Percentiles rank a stretch among this genome's conserved stretches.
These are phyloP conservation scores for Trichoderma koningii DNA, from an alignment of 2,329 filamentous ascomycete species.

Conservation along the genomic window DNA sequence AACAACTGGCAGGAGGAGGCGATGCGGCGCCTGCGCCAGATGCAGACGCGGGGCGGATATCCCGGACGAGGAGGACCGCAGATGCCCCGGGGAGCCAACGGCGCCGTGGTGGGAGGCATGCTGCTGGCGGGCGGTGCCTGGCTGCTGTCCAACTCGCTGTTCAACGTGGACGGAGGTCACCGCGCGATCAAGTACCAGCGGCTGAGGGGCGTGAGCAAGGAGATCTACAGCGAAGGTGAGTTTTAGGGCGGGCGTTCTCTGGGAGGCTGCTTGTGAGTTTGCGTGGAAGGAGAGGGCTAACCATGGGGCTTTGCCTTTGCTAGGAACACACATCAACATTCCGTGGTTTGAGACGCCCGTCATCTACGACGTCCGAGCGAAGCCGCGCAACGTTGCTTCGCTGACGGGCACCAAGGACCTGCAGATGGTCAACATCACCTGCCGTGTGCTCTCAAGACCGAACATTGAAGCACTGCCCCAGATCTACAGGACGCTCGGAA, in stretches of 20 bases:
- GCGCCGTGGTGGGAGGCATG: slow-evolving; percentile 45
- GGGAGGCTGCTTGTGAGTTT: background rate
- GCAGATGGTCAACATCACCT: slow-evolving; percentile 99
- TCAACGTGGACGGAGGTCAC: slow-evolving; percentile 95
- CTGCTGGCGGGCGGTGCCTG: slow-evolving; percentile 53
- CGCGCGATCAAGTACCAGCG: slow-evolving; percentile 98
- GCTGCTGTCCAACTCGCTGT: slow-evolving; percentile 62
- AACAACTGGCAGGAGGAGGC: slow-evolving; percentile 54
- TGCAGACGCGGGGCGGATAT: slow-evolving; percentile 48
- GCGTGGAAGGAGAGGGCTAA: background rate
- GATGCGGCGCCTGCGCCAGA: slow-evolving; percentile 53
- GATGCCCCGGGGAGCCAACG: slow-evolving; percentile 45
- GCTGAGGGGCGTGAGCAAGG: slow-evolving; percentile 87
- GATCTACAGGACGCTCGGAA: slow-evolving; percentile 94
- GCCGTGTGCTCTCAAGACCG: slow-evolving; percentile 93
- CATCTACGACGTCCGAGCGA: slow-evolving; percentile 96
- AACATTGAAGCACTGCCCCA: slow-evolving; percentile 86
- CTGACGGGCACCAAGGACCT: slow-evolving; percentile 98
- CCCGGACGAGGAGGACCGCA: slow-evolving; percentile 48
- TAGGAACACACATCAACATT: slow-evolving; percentile 88
- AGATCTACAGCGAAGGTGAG: slow-evolving; percentile 91
- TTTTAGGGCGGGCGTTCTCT: background rate
- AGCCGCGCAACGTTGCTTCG: slow-evolving; percentile 93
- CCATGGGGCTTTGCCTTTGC: slow-evolving; percentile 28
- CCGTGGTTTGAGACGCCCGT: slow-evolving; percentile 98